Evolutionary conservation across 768 basidiomycete genomes (phyloP).

Genomic region (Mrakia hoshinonis): DNA sequence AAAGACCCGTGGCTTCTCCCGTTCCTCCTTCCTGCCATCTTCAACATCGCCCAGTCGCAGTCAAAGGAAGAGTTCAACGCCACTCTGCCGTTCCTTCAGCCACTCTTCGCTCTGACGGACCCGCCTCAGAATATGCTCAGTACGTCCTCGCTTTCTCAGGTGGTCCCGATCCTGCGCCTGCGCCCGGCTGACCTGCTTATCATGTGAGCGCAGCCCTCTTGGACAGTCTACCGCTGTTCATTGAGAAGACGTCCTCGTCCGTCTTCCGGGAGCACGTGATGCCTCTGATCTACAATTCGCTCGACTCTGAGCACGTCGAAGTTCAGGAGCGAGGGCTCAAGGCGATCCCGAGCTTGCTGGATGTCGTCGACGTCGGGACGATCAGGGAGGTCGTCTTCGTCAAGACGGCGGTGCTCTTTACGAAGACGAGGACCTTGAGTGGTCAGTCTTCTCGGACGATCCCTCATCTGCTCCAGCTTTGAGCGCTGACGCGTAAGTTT

Average conservation of each 20-base stretch:
- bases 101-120: conserved; percentile 80
- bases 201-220: too few relatives aligned
- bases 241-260: conserved; percentile 75
- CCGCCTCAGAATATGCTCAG: conserved; percentile 95
- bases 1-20: conserved; percentile 89
- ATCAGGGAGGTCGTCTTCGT: conserved; percentile 27
- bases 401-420: conserved; percentile 53
- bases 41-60: conserved; percentile 70
- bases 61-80: conserved; percentile 70
- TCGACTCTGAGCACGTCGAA: conserved; percentile 82
- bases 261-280: conserved; percentile 91
- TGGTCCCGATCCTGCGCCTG: not conserved
- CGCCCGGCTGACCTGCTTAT: not conserved
- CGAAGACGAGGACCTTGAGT: conserved; percentile 75
- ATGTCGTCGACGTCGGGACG: conserved; percentile 23
- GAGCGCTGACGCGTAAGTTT: not conserved
- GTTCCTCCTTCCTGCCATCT: conserved; percentile 91
- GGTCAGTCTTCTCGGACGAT: conserved; percentile 58
- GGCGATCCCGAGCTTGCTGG: conserved; percentile 20
- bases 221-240: conserved; percentile 77
- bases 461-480: conserved; percentile 1
- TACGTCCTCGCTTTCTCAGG: conserved; percentile 20
- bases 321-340: conserved; percentile 21
- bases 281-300: conserved; percentile 86
- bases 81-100: conserved; percentile 80